Evolutionary conservation across 1,284 basidiomycete genomes (phyloP), one percentile per base, ranked within the genome.

Genomic region (Agaricales sp.): DNA sequence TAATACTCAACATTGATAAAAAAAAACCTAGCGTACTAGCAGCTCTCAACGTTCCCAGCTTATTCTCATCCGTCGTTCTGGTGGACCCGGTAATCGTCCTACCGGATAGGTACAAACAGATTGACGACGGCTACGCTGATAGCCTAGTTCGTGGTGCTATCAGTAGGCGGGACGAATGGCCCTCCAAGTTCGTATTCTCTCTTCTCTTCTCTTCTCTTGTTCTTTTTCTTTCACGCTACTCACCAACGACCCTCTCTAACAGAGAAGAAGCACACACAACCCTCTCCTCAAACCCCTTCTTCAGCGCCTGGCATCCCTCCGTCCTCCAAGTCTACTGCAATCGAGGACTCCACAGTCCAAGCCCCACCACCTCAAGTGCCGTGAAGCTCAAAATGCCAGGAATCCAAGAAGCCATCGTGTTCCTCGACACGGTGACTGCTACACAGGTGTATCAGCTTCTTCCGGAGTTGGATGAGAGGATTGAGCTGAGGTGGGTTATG

Each of bases 61-160:
- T 94, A 6, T 91, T 93, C 65, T 71, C 80, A 14, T 75, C 77
- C 0, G 65, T 95, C 25, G 69, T 92, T 43, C 73, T 94, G 8
- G 66, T 94, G 21, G 93, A 97, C 61, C 91, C 94, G 0, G 74
- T 89, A 49, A 76, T 91, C 30, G 54, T 69, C 44, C 64, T 59
- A 58, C 64, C 59, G 35, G 52, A 37, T 22, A 52, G 38, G 13
- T 51, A 44, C 49, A 44, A 19, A 16, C 53, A 44, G 3, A 54
- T 49, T 20, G 46, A 53, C 25, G 47, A 49, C 25, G 50, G 41
- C 2, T n/a, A 44, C 11, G 50, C 59, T 13, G 47, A 56, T 18
- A 47, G 45, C 4, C 52, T 69, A 18, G 62, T 70, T 0, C 41
- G 59, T 1, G 75, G 74, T 11, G 82, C 84, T 0, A 61, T 92